Percentiles rank a stretch among this genome's conserved stretches.
phyloP scores from a whole-genome alignment of 2,329 filamentous ascomycete genomes.

The Onygenales sp. region DNA sequence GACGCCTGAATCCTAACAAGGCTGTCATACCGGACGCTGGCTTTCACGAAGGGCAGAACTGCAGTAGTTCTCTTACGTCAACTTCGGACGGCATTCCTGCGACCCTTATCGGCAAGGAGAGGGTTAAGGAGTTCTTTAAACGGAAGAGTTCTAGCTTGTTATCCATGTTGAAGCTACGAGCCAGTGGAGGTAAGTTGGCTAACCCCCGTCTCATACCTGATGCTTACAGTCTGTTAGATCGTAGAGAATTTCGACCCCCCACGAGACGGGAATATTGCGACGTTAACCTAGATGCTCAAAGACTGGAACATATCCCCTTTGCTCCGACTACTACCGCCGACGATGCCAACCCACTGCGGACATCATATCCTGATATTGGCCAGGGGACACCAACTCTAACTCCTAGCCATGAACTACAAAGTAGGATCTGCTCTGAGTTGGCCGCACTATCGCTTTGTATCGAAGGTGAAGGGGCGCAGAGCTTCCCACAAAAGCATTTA shows the following conservation, averaged over 20 bases:
- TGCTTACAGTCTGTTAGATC: constrained; percentile 2
- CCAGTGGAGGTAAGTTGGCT: constrained; percentile 15
- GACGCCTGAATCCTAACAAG: constrained; percentile 16
- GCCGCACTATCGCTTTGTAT: constrained; percentile 1
- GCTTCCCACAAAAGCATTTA: background rate
- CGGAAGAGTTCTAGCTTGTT: constrained; percentile 28
- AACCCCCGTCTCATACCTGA: background rate
- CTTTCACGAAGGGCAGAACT: constrained; percentile 6
- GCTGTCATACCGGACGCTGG: constrained; percentile 9
- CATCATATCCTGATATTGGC: background rate
- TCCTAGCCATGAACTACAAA: background rate
- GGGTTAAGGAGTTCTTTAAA: constrained; percentile 22
- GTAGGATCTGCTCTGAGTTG: background rate
- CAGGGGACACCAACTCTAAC: background rate
- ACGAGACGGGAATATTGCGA: background rate
- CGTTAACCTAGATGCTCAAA: background rate
- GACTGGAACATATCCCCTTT: background rate
- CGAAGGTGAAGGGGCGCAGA: background rate
- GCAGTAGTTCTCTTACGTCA: constrained; percentile 16
- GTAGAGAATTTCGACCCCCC: background rate
- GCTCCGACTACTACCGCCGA: background rate
- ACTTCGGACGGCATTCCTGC: constrained; percentile 14
- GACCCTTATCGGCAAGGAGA: constrained; percentile 13
- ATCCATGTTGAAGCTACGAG: constrained; percentile 24
- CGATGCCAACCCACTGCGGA: background rate